These are phyloP conservation scores for Acanthamoeba lenticulata DNA, from an alignment of 208 protist genomes.

Conservation along the genomic window DNA sequence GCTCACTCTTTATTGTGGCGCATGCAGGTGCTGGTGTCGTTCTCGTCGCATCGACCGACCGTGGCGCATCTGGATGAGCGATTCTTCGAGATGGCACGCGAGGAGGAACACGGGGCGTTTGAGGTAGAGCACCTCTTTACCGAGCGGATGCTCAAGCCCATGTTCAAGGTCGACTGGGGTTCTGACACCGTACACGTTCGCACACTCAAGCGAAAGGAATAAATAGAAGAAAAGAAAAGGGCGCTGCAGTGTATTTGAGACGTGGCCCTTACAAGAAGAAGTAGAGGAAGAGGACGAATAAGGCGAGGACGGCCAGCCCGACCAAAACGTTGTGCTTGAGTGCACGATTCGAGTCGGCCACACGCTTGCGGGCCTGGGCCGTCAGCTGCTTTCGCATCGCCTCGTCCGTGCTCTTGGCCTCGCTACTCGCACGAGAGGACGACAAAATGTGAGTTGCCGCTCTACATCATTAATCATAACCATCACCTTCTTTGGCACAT, in stretches of 20 bases:
- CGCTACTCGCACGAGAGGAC: neutral
- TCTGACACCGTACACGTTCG: constrained; percentile 71
- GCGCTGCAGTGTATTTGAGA: too few species aligned
- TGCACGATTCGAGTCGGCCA: neutral
- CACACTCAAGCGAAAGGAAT: neutral
- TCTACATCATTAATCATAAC: too few species aligned
- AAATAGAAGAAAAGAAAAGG: too few species aligned
- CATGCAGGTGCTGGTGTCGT: constrained; percentile 71
- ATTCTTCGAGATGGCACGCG: constrained; percentile 66
- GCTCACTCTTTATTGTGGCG: neutral
- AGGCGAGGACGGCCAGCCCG: neutral
- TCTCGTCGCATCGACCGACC: constrained; percentile 70
- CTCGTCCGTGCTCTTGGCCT: neutral
- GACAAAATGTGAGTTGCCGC: neutral
- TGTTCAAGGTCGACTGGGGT: constrained; percentile 77
- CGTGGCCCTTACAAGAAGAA: neutral
- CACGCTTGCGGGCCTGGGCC: neutral
- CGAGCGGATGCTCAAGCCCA: constrained; percentile 55
- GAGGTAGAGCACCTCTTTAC: constrained; percentile 70
- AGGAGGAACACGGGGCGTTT: constrained; percentile 54
- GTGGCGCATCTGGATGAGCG: constrained; percentile 59
- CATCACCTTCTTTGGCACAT: neutral
- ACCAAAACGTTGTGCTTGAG: neutral
- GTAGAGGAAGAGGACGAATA: neutral
- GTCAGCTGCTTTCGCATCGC: neutral